Base-by-base conservation (phyloP, 2,329 filamentous ascomycete genomes). In the Aspergillus neoniger region DNA sequence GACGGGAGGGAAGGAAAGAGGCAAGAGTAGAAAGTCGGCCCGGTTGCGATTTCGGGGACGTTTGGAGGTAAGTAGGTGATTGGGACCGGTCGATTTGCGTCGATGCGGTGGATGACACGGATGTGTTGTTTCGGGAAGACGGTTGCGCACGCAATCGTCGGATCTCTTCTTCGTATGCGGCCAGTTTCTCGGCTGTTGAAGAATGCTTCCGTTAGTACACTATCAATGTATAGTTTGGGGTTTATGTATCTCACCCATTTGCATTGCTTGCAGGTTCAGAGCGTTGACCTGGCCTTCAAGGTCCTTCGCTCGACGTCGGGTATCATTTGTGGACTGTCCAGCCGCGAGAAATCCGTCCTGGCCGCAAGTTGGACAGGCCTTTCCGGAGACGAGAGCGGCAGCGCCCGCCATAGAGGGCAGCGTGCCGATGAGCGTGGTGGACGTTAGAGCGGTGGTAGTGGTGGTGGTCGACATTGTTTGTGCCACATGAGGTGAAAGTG, bases 101-200 rank as follows among this genome's bases (percentile, higher is more conserved):
- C 10, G 68, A 67, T 23, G 69, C 67, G 25, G 71, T 65, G n/a
- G 73, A 70, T 30, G 69, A 66, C n/a, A 68, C 62, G 6, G 72
- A 72, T 52, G 70, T 63, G 61, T 61, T 62, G 58, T 65, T 70
- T 58, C 66, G 63, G 9, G 69, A 60, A 30, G 64, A 67, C 32
- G 67, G 63, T 15, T 76, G 70, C 32, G 73, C 67, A 69, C 74
- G 75, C 32, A 88, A 76, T 55, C 76, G 77, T 57, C 80, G 83
- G 23, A 88, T 76, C 70, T 88, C 83, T 65, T 87, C 85, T 78
- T 88, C 86, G 73, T 87, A 88, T 72, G 87, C 83, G 68, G 84
- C 84, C 64, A 86, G 81, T 72, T 80, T 86, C 66, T 82, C 80
- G 52, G 81, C 83, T 84, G 67, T 30, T 15, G 10, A 3, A 15